phyloP scores from a whole-genome alignment of 1,284 basidiomycete genomes.

The Tilletia indica region DNA sequence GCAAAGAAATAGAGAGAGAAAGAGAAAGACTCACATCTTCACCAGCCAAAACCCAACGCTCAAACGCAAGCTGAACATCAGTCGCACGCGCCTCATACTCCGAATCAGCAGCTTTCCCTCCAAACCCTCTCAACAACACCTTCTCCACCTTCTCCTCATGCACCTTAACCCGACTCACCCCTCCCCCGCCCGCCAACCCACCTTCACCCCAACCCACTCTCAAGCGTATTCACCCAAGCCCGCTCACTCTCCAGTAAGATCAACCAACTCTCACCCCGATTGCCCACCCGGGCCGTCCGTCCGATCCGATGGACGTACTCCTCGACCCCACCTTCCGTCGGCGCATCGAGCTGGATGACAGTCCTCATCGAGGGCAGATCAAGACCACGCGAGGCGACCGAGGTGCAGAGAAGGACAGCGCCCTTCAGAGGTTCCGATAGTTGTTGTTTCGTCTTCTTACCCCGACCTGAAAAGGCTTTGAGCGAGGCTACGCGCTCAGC shows the following conservation, averaged over 20 bases:
- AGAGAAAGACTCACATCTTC: slow-evolving; percentile 65
- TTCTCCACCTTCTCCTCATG: slow-evolving; percentile 30
- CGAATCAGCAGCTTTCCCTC: slow-evolving; percentile 64
- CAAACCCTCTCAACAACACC: slow-evolving; percentile 68
- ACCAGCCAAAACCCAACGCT: slow-evolving; percentile 81
- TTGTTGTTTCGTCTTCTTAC: slow-evolving; percentile 12
- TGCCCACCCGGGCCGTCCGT: slow-evolving; percentile 91
- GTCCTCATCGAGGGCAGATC: slow-evolving; percentile 91
- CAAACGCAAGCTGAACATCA: slow-evolving; percentile 90
- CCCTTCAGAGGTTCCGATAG: slow-evolving; percentile 19
- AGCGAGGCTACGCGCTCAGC: slow-evolving; percentile 78
- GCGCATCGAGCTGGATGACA: slow-evolving; percentile 93
- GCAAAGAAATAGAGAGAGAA: not conserved
- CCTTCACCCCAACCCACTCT: slow-evolving; percentile 66
- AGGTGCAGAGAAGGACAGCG: slow-evolving; percentile 85
- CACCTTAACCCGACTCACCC: not conserved
- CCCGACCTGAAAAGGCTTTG: slow-evolving; percentile 69
- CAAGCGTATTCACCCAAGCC: slow-evolving; percentile 84
- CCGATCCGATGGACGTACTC: slow-evolving; percentile 98
- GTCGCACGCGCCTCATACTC: slow-evolving; percentile 90
- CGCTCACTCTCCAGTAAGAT: slow-evolving; percentile 81
- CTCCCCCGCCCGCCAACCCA: slow-evolving; percentile 33
- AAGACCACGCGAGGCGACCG: slow-evolving; percentile 94
- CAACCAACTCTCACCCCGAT: slow-evolving; percentile 83
- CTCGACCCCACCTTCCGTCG: slow-evolving; percentile 91